phyloP scores from a whole-genome alignment of 2,329 filamentous ascomycete species.

The Botrytis paeoniae region DNA sequence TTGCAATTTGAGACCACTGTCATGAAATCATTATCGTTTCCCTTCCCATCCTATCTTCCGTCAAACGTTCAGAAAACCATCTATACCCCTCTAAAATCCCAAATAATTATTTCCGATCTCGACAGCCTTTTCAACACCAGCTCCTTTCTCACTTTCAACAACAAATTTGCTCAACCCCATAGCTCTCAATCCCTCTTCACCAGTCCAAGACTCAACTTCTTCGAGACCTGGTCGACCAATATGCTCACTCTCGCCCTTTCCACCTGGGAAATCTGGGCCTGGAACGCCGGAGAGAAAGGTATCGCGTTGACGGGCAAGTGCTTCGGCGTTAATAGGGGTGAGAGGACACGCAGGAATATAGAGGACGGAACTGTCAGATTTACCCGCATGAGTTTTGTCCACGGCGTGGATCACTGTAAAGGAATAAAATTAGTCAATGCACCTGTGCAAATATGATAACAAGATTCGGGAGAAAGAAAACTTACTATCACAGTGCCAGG shows the following conservation, averaged over 20 bases:
- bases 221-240: constrained; percentile 42
- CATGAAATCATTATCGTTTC: background rate
- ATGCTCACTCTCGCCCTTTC: constrained; percentile 61
- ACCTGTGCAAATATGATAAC: background rate
- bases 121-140: background rate
- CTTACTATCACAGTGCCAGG: constrained; percentile 52
- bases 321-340: constrained; percentile 69
- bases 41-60: background rate
- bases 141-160: background rate
- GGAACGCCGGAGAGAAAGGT: constrained; percentile 66
- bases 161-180: constrained; percentile 49
- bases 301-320: constrained; percentile 68
- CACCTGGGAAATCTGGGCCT: constrained; percentile 68
- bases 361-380: constrained; percentile 73
- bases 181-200: constrained; percentile 51
- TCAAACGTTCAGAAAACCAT: background rate
- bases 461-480: background rate
- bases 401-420: constrained; percentile 61
- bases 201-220: constrained; percentile 42
- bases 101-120: background rate
- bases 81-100: background rate
- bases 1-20: background rate
- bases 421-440: background rate
- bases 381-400: constrained; percentile 72
- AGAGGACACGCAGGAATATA: constrained; percentile 87